phyloP scores from a whole-genome alignment of 2,329 filamentous ascomycete species.

The Talaromyces atroroseus region DNA sequence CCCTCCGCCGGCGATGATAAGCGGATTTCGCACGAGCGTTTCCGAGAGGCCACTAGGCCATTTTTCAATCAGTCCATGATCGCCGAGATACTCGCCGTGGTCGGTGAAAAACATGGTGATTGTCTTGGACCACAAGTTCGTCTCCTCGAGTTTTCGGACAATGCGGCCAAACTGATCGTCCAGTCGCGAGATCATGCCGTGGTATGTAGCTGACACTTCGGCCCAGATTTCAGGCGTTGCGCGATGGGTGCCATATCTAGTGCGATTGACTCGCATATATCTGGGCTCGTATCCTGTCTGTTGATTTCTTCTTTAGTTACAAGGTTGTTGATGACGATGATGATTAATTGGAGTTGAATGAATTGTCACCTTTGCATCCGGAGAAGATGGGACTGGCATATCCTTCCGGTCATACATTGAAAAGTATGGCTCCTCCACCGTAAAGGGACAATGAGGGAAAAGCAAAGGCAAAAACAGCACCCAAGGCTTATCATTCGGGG shows the following conservation, averaged over 20 bases:
- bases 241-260: slow-evolving; percentile 32
- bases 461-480: slow-evolving; percentile 4
- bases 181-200: slow-evolving; percentile 44
- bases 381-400: neutral
- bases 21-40: slow-evolving; percentile 39
- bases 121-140: slow-evolving; percentile 36
- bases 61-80: slow-evolving; percentile 46
- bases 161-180: slow-evolving; percentile 45
- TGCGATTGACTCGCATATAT: slow-evolving; percentile 38
- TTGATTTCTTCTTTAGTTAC: slow-evolving; percentile 13
- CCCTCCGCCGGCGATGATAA: slow-evolving; percentile 41
- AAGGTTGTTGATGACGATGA: too few species aligned
- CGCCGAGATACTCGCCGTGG: slow-evolving; percentile 43
- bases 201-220: slow-evolving; percentile 44
- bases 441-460: slow-evolving; percentile 45
- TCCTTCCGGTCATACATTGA: slow-evolving; percentile 40
- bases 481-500: slow-evolving; percentile 26
- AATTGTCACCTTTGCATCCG: slow-evolving; percentile 7
- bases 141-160: slow-evolving; percentile 22
- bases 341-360: too few species aligned
- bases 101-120: slow-evolving; percentile 36
- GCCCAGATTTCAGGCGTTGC: slow-evolving; percentile 41
- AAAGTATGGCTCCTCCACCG: slow-evolving; percentile 46
- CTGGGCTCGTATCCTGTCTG: slow-evolving; percentile 41
- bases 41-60: slow-evolving; percentile 45